phyloP scores from a whole-genome alignment of 73 alveolate species.

The Tetrahymena malaccensis region DNA sequence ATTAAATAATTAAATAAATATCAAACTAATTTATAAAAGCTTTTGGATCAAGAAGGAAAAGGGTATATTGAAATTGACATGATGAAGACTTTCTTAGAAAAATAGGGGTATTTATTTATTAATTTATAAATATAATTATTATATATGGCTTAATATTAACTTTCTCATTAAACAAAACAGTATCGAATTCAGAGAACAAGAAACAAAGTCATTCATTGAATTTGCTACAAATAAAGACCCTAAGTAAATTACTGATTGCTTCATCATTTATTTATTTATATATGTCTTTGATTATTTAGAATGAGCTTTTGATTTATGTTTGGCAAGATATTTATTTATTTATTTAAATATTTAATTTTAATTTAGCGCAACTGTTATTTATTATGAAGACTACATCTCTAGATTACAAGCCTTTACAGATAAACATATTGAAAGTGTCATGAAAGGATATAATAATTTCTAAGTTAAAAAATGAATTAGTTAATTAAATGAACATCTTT shows the following conservation, averaged over 20 bases:
- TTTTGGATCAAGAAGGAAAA: conserved; percentile 23
- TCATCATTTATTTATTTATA: too few relatives aligned
- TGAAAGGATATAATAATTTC: neutral
- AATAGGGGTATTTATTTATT: neutral
- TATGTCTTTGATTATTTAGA: too few relatives aligned
- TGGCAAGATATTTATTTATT: too few relatives aligned
- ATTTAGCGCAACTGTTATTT: conserved; percentile 25
- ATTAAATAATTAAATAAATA: too few relatives aligned
- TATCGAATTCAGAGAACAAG: conserved; percentile 12
- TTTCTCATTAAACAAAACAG: neutral
- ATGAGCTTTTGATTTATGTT: too few relatives aligned
- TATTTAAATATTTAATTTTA: too few relatives aligned
- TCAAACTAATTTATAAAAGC: neutral
- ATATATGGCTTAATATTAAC: neutral
- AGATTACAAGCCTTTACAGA: neutral
- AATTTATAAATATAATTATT: too few relatives aligned
- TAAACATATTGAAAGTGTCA: neutral
- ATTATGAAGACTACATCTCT: conserved; percentile 26
- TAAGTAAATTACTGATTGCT: neutral
- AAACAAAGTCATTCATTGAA: conserved; percentile 14
- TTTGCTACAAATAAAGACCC: conserved; percentile 41
- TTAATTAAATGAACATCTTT: too few relatives aligned
- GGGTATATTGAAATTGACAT: conserved; percentile 33
- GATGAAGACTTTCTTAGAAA: neutral
- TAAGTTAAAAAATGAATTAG: neutral